Base-by-base conservation (phyloP, 2,329 filamentous ascomycete species). In the Cladosporium velox region DNA sequence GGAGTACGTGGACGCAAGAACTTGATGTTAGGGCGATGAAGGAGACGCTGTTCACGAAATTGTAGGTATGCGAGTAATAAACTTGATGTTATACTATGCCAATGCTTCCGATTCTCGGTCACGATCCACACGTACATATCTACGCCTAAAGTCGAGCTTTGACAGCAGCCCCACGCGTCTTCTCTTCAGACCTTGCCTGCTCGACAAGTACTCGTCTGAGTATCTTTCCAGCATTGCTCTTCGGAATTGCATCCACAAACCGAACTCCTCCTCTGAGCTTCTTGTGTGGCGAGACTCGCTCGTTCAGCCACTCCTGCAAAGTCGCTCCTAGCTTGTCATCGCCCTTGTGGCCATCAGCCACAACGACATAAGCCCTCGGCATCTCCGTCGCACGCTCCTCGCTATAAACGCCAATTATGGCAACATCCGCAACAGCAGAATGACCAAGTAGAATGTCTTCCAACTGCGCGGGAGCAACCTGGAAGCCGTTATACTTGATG, bases 201-300 rank as follows among this genome's bases (percentile, higher is more conserved):
- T 78, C 77, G 70, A 80, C 78, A 68, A 83, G 66, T n/a, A 82
- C 73, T 28, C 81, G 72, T 67, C 81, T 74, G 69, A 84, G 64
- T 55, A 84, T 83, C 77, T 84, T 83, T 1, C 82, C 81, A 52
- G 76, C 79, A 0, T 77, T 77, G 47, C 77, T 79, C 76, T 83
- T 84, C 2, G 82, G 82, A 30, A 84, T 81, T 69, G 80, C 79
- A 18, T 78, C 76, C 8, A 81, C 76, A 62, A 84, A 82, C 54
- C 79, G 73, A 6, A 83, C 78, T 3, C 82, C 77, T 60, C 81
- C 81, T 66, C 79, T 75, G 3, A 83, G 68, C 71, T 78, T 78
- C 73, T 83, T 84, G 67, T 83, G 79, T 60, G 77, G 76, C 4
- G 81, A 79, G 58, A 83, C 82, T 68, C 79, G 81, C 65, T 75